Conservation (phyloP, 352 stramenopile genomes). For the Thraustochytrium aureum region DNA sequence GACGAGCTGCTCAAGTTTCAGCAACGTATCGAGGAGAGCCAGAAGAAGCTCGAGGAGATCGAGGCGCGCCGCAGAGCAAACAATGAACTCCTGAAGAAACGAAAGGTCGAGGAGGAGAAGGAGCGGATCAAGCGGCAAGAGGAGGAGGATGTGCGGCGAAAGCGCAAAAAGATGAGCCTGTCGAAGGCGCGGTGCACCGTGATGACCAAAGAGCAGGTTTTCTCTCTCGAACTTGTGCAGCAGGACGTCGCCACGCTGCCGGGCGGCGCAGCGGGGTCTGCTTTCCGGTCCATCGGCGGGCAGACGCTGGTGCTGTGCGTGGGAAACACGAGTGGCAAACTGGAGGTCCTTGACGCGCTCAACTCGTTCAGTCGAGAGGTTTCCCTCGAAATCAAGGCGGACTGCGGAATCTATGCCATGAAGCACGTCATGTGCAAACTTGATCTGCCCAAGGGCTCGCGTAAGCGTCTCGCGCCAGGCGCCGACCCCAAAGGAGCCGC, state of each 20-base stretch:
- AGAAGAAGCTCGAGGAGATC: constrained; percentile 45
- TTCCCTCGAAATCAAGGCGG: constrained; percentile 30
- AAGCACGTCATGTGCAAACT: not conserved
- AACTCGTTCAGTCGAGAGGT: constrained; percentile 18
- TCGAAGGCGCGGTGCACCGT: not conserved
- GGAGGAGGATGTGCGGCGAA: constrained; percentile 32
- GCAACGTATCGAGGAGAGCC: constrained; percentile 18
- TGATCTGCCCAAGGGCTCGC: not conserved
- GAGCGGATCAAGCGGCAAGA: constrained; percentile 48
- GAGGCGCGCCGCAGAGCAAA: constrained; percentile 12
- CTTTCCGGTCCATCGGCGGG: not conserved
- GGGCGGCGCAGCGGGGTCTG: not conserved
- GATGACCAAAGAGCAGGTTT: not conserved
- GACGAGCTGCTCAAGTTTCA: too few relatives aligned
- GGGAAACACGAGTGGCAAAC: not conserved
- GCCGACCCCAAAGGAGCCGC: too few relatives aligned
- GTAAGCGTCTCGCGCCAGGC: too few relatives aligned
- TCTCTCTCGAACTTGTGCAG: constrained; percentile 6
- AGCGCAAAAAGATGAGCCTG: constrained; percentile 23
- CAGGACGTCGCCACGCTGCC: not conserved
- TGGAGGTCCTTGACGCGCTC: constrained; percentile 12
- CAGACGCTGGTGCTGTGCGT: constrained; percentile 25
- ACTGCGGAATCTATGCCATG: not conserved
- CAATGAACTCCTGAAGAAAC: not conserved
- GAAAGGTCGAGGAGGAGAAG: constrained; percentile 53